Evolutionary conservation across 208 protist species (phyloP).

Genomic region (Tritrichomonas musculus): DNA sequence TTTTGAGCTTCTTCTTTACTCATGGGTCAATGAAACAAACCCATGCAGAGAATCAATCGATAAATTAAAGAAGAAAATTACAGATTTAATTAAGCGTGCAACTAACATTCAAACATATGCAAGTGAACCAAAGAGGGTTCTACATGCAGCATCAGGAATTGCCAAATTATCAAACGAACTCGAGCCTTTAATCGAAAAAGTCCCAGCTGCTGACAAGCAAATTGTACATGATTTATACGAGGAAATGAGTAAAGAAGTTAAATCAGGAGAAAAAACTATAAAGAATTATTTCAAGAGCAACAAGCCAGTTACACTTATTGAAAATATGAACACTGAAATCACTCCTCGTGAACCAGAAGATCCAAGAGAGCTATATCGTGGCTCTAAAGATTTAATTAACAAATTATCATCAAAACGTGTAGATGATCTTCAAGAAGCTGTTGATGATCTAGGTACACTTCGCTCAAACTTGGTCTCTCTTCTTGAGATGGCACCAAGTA

Average conservation of each 20-base stretch:
- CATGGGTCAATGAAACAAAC: not conserved
- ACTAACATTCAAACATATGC: not conserved
- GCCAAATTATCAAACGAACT: not conserved
- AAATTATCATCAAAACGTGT: not conserved
- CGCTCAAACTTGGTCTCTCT: not conserved
- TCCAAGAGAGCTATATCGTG: not conserved
- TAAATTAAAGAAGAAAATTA: not conserved
- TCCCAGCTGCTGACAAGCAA: not conserved
- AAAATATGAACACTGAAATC: not conserved
- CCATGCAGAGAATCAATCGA: not conserved
- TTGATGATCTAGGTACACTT: not conserved
- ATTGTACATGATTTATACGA: not conserved
- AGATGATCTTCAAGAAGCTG: not conserved
- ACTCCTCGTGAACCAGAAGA: not conserved
- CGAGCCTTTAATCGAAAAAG: not conserved
- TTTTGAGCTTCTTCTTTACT: not conserved
- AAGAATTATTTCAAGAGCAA: not conserved
- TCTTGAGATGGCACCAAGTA: not conserved
- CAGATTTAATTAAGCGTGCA: not conserved
- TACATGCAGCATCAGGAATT: not conserved
- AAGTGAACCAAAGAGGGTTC: not conserved
- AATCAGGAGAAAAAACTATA: not conserved
- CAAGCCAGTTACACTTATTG: not conserved
- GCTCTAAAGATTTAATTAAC: not conserved
- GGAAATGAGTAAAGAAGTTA: not conserved